Conservation (phyloP, 2,329 filamentous ascomycete genomes). For the Nannizzia gypsea region DNA sequence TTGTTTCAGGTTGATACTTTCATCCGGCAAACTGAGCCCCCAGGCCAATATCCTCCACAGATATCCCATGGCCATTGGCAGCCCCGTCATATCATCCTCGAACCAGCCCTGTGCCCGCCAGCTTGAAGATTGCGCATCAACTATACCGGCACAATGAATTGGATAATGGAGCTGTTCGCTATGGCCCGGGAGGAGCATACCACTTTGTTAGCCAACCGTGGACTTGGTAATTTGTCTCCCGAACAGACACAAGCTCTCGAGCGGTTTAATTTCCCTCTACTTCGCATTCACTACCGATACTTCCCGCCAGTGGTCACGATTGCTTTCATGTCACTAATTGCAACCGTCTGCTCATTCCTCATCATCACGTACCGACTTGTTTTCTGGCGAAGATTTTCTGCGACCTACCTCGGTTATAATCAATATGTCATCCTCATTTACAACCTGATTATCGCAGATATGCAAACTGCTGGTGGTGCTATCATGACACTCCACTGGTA, state of each 20-base stretch:
- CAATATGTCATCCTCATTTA: conserved; percentile 44
- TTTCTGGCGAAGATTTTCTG: conserved; percentile 38
- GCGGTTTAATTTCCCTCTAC: background rate
- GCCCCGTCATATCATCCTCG: background rate
- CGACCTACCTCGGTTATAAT: conserved; percentile 41
- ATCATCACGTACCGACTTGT: conserved; percentile 42
- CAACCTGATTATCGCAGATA: conserved; percentile 41
- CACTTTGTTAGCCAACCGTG: background rate
- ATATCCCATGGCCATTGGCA: background rate
- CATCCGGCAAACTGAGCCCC: background rate
- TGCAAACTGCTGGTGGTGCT: conserved; percentile 40
- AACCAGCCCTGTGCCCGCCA: background rate
- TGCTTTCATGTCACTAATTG: conserved; percentile 33
- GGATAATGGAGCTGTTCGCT: background rate
- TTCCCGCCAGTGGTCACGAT: background rate
- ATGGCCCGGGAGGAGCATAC: background rate
- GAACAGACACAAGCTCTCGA: background rate
- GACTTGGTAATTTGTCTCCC: background rate
- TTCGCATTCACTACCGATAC: background rate
- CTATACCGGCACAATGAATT: background rate
- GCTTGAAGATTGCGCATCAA: background rate
- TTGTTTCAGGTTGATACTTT: background rate
- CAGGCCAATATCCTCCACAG: background rate
- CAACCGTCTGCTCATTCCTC: conserved; percentile 31
- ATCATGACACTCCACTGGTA: conserved; percentile 40